Evolutionary conservation across 225 moss, liverwort and hornwort genomes (phyloP), one percentile per base, ranked within the genome.

Genomic region (Anthoceros angustus): DNA sequence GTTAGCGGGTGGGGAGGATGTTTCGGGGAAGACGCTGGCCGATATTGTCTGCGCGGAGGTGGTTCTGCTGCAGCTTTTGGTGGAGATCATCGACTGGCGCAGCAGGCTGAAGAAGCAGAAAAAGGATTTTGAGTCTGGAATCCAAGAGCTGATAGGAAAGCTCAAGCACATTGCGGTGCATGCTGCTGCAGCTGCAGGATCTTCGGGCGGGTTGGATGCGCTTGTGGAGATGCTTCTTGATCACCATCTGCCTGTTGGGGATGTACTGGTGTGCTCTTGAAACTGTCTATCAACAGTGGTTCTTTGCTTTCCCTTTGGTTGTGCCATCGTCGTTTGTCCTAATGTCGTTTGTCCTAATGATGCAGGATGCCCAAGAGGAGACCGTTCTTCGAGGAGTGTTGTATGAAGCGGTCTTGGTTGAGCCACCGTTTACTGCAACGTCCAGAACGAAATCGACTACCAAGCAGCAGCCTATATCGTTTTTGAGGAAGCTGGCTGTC

Each of bases 401-500:
- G 12, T 68, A 64, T 41, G 77, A 72, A 43, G 15, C 62, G 11
- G 74, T 80, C 0, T 39, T 80, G 69, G 48, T 70, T 39, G 72
- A 72, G 41, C 63, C 69, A 41, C 77, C 72, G 61, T 14, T 62
- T 1, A 70, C 71, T 14, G 43, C 62, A 41, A 24, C 39, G 7
- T n/a, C 16, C 18, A 48, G 0, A 10, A 14, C 48, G 41, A 45
- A 25, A 8, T 39, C 62, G 40, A 68, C 8, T 48, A 62, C 43
- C 21, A 4, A 5, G 23, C 55, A 55, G 23, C n/a, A 55, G 7
- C n/a, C 23, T 15, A 38, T 26, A 38, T 24, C 10, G 2, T 80
- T 74, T 48, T 62, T 80, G 69, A 80, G 72, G 69, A 80, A 72
- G 62, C 63, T 80, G 41, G 69, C 70, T 18, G 74, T 75, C 45